These are phyloP conservation scores for Parathielavia hyrcaniae DNA, from an alignment of 495 filamentous ascomycete species.

Conservation along the genomic window DNA sequence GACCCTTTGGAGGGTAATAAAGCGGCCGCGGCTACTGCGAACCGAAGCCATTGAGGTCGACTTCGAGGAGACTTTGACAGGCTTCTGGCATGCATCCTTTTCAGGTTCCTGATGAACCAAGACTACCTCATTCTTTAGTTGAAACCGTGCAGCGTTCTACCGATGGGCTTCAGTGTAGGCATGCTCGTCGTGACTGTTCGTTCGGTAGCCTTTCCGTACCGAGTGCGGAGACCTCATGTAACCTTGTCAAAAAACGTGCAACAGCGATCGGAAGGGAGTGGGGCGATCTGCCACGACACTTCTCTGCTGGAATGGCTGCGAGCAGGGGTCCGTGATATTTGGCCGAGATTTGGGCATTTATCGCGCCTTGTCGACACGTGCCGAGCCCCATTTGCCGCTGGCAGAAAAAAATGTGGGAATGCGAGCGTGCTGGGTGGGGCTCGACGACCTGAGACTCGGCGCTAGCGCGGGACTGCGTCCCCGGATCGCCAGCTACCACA, in stretches of 20 bases:
- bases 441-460: slow-evolving; percentile 4
- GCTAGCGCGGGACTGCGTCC: slow-evolving; percentile 5
- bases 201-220: too few relatives aligned
- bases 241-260: not conserved
- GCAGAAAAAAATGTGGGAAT: slow-evolving; percentile 2
- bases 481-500: slow-evolving; percentile 5
- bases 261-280: not conserved
- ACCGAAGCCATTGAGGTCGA: too few relatives aligned
- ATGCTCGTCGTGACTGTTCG: too few relatives aligned
- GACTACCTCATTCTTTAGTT: not conserved
- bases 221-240: too few relatives aligned
- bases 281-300: slow-evolving; percentile 11
- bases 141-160: not conserved
- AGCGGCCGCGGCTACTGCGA: not conserved
- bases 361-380: slow-evolving; percentile 6
- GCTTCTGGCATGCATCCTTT: too few relatives aligned
- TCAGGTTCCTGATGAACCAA: too few relatives aligned
- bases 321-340: slow-evolving; percentile 1
- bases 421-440: slow-evolving; percentile 7
- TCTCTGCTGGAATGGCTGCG: not conserved
- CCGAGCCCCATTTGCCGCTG: slow-evolving; percentile 4
- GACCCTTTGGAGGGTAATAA: not conserved
- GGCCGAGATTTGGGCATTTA: slow-evolving; percentile 14
- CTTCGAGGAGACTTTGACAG: too few relatives aligned
- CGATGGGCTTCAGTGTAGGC: too few relatives aligned